Base-by-base conservation (phyloP, 306 rosid species). In the Cicer yamashitae region DNA sequence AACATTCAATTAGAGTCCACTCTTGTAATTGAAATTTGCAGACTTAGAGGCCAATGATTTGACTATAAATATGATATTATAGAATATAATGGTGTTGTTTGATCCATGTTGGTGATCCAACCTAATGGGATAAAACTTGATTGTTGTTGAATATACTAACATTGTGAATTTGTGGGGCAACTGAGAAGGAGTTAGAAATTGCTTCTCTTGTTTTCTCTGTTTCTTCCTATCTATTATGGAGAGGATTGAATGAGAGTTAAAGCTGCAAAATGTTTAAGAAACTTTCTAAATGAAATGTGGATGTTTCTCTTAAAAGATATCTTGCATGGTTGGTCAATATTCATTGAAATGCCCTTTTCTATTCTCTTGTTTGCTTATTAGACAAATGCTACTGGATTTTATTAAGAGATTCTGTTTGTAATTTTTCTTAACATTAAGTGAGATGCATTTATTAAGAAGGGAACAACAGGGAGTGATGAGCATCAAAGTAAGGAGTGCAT, bases 391-490 rank as follows among this genome's bases (percentile, higher is more conserved):
- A 67, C 18, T 63, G 22, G 34, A 14, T 63, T 64, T 17, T 64
- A 34, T 17, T 30, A 25, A 22, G 69, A 59, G 1, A 39, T 64
- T 30, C 22, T 70, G 2, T 50, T 17, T 50, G 65, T 39, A 54
- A 12, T 39, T n/a, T 61, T 38, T 38, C 20, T 13, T 13, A 61
- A 13, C 17, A 64, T 64, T 44, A 15, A 40, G 56, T 50, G 70
- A 64, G 30, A 41, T 41, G n/a, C 8, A 63, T 41, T 2, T 37
- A 37, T 15, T 51, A 69, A 52, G 69, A 62, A 52, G 52, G 70
- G 14, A 73, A 56, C 69, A n/a, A 22, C 44, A 30, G 65, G 45
- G 53, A 68, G 41, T 62, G 76, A 53, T 62, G 76, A 53, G 65
- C 46, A 22, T 11, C 46, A 40, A 79, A 60, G 53, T 79, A 47